Evolutionary conservation across 129 eudicot species (phyloP).

Genomic region (Centella asiatica): DNA sequence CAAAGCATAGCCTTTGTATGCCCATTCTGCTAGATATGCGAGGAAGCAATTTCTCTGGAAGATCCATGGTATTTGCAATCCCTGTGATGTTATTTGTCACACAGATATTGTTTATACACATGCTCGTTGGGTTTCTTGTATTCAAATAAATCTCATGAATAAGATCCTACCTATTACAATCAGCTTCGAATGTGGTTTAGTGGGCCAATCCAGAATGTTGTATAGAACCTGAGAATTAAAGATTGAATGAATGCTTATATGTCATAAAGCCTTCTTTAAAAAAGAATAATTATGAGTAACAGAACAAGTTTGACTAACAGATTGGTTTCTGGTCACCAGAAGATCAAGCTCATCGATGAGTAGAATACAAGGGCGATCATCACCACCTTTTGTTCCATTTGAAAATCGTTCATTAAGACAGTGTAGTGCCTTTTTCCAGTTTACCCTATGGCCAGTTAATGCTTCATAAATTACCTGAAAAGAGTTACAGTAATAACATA

Average conservation of each 20-base stretch:
- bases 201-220: slow-evolving; percentile 99
- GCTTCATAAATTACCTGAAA: slow-evolving; percentile 95
- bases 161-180: slow-evolving; percentile 67
- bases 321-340: slow-evolving; percentile 82
- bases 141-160: not conserved
- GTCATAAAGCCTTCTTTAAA: not conserved
- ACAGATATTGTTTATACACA: slow-evolving; percentile 1
- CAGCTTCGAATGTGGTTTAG: slow-evolving; percentile 76
- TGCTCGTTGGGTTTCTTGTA: not conserved
- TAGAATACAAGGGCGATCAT: slow-evolving; percentile 77
- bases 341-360: slow-evolving; percentile 98
- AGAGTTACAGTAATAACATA: not conserved
- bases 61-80: slow-evolving; percentile 99
- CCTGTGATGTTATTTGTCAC: slow-evolving; percentile 33
- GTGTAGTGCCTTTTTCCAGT: slow-evolving; percentile 91
- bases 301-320: slow-evolving; percentile 57
- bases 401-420: slow-evolving; percentile 80
- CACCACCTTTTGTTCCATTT: slow-evolving; percentile 48
- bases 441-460: slow-evolving; percentile 77
- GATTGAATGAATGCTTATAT: not conserved
- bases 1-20: slow-evolving; percentile 87
- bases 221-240: slow-evolving; percentile 61
- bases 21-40: slow-evolving; percentile 98
- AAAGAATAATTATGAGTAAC: slow-evolving; percentile 24
- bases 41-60: slow-evolving; percentile 95